These are phyloP conservation scores for Dicorynia guianensis DNA, from an alignment of 306 rosid genomes.

Conservation along the genomic window DNA sequence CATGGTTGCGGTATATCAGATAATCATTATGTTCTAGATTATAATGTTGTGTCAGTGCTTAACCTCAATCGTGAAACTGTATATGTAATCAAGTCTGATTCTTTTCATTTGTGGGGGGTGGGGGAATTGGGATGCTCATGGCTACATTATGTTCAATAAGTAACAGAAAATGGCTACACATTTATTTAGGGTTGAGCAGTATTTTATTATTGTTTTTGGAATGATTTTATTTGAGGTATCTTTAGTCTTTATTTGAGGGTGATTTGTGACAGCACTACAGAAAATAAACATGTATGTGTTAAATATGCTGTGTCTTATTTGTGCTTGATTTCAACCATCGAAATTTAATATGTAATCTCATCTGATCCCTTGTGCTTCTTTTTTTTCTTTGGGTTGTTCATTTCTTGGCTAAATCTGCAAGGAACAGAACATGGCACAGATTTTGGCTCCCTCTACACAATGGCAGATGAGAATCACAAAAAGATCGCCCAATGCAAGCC, in stretches of 20 bases:
- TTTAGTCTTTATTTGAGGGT: not conserved
- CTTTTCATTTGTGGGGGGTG: not conserved
- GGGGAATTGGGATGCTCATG: no score
- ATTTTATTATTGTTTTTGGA: not conserved
- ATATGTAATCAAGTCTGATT: conserved; percentile 10
- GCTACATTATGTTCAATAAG: no score
- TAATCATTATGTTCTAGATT: no score
- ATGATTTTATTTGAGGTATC: conserved; percentile 11
- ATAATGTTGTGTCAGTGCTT: conserved; percentile 15
- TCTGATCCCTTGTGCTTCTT: not conserved
- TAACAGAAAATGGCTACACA: no score
- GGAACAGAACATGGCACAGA: conserved; percentile 88
- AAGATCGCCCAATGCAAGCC: conserved; percentile 54
- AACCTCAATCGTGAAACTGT: conserved; percentile 9
- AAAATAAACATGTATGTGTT: no score
- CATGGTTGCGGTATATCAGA: not conserved
- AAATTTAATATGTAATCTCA: conserved; percentile 1
- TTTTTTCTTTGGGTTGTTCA: not conserved
- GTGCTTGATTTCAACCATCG: conserved; percentile 25
- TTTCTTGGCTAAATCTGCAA: conserved; percentile 30
- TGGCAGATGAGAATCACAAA: conserved; percentile 79
- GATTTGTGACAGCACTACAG: not conserved
- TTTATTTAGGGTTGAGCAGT: no score
- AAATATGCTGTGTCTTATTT: not conserved
- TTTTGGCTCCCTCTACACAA: conserved; percentile 93